Evolutionary conservation across 2,329 filamentous ascomycete genomes (phyloP).

Genomic region (Fusarium tuaranense): DNA sequence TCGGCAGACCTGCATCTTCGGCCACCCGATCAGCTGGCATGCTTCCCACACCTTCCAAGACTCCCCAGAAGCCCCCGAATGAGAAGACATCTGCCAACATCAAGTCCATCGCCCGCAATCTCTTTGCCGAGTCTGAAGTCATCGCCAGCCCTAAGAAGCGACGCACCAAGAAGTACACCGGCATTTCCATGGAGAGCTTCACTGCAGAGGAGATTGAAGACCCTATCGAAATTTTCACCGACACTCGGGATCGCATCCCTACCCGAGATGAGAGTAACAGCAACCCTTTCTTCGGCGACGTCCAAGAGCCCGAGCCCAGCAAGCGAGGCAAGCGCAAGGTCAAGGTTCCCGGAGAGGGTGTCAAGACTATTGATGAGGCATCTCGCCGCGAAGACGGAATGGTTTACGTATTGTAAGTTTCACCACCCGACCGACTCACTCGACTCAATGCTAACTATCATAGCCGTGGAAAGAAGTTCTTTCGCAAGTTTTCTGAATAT

Average conservation of each 20-base stretch:
- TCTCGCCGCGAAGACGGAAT: slow-evolving; percentile 77
- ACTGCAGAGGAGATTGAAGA: slow-evolving; percentile 66
- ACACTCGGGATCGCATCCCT: slow-evolving; percentile 82
- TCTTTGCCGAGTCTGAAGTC: slow-evolving; percentile 70
- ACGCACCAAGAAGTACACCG: slow-evolving; percentile 67
- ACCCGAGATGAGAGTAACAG: slow-evolving; percentile 72
- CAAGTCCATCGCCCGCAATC: slow-evolving; percentile 67
- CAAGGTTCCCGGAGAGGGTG: slow-evolving; percentile 67
- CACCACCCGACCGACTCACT: not conserved
- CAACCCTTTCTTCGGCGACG: slow-evolving; percentile 77
- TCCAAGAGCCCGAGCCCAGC: slow-evolving; percentile 52
- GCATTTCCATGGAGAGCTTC: slow-evolving; percentile 69
- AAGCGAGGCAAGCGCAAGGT: slow-evolving; percentile 68
- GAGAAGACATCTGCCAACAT: slow-evolving; percentile 64
- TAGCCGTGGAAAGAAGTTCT: slow-evolving; percentile 84
- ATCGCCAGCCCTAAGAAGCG: slow-evolving; percentile 71
- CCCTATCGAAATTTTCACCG: slow-evolving; percentile 80
- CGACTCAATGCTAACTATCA: slow-evolving; percentile 28
- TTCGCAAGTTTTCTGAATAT: slow-evolving; percentile 72
- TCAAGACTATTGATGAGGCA: slow-evolving; percentile 71
- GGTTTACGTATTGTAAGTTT: slow-evolving; percentile 81
- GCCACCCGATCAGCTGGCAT: slow-evolving; percentile 60
- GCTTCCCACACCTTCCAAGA: slow-evolving; percentile 84
- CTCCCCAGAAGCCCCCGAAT: slow-evolving; percentile 73
- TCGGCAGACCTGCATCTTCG: slow-evolving; percentile 50